Evolutionary conservation across 768 basidiomycete genomes (phyloP).

Genomic region (Mycena kentingensis): DNA sequence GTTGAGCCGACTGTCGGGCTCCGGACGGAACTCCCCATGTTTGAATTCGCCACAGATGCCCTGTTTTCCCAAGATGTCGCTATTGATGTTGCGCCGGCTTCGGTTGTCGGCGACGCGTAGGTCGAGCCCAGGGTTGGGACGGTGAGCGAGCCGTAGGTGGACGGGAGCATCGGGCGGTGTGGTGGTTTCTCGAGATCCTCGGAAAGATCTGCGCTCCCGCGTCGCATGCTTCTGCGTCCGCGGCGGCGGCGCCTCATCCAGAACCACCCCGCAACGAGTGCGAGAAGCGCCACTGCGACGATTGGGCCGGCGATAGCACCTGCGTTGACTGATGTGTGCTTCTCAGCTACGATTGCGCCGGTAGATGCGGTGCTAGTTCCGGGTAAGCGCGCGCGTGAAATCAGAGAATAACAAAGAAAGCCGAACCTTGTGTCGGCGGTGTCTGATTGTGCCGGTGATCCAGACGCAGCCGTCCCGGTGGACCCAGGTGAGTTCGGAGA

Average conservation of each 20-base stretch:
- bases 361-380: not conserved
- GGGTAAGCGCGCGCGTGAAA: not conserved
- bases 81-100: too few species aligned
- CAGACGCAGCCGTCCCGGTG: not conserved
- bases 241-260: conserved; percentile 6
- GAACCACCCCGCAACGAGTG: not conserved
- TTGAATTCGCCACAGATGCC: too few species aligned
- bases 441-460: too few species aligned
- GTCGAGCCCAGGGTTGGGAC: too few species aligned
- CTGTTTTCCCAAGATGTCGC: too few species aligned
- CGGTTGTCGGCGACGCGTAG: too few species aligned
- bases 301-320: conserved; percentile 14
- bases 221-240: not conserved
- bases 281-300: conserved; percentile 2
- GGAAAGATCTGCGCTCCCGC: not conserved
- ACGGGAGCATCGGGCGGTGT: too few species aligned
- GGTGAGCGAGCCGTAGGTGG: too few species aligned
- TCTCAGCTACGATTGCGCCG: not conserved
- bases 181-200: too few species aligned
- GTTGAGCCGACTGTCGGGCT: too few species aligned
- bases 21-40: too few species aligned
- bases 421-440: too few species aligned
- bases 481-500: not conserved
- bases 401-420: not conserved
- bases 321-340: conserved; percentile 7